phyloP scores from a whole-genome alignment of 176 grass and related monocot genomes.

The Bothriochloa decipiens region DNA sequence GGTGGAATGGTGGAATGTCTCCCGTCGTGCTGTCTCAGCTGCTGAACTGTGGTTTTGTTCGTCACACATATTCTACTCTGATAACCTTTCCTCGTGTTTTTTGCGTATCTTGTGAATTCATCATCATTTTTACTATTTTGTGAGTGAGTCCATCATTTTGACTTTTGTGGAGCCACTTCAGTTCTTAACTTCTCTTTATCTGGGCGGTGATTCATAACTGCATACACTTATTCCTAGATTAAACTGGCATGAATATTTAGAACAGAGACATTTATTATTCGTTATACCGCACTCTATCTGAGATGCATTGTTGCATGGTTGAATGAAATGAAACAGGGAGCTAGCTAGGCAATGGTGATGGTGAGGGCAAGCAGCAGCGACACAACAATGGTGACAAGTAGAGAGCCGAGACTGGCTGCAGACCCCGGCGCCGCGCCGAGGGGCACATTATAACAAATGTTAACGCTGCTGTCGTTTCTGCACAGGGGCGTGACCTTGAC shows the following conservation, averaged over 20 bases:
- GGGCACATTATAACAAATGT: no score
- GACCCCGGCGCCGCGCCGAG: neutral
- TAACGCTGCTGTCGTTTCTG: no score
- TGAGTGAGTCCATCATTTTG: no score
- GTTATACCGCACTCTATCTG: no score
- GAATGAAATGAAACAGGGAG: neutral
- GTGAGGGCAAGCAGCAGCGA: neutral
- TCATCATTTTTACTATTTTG: neutral
- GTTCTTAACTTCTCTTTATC: neutral
- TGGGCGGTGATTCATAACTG: no score
- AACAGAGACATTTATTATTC: no score
- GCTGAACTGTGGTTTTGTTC: no score
- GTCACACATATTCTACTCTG: no score
- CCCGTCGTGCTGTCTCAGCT: neutral
- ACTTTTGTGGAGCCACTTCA: neutral
- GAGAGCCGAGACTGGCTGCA: neutral
- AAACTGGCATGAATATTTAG: neutral
- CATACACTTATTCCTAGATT: neutral
- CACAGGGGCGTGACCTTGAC: neutral
- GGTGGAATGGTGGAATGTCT: neutral
- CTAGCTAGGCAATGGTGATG: neutral
- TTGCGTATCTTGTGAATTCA: neutral
- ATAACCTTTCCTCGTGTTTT: no score
- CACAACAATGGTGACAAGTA: neutral
- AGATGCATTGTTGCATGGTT: neutral